Conservation (phyloP, 2,329 filamentous ascomycete genomes). For the Colletotrichum sublineola region DNA sequence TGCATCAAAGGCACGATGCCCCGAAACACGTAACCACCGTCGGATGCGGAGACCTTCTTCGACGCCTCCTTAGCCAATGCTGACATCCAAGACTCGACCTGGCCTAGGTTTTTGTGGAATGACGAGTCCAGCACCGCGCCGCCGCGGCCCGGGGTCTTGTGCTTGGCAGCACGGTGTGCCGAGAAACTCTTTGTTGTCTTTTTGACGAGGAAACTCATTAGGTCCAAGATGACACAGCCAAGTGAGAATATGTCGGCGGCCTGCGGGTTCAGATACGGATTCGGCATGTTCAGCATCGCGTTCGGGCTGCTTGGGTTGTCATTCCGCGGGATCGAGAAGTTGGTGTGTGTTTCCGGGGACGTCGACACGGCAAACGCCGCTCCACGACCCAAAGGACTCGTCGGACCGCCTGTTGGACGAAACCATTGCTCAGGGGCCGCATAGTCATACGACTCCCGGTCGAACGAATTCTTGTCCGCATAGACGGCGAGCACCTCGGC, state of each 20-base stretch:
- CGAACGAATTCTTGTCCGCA: constrained; percentile 62
- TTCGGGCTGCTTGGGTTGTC: constrained; percentile 49
- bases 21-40: constrained; percentile 61
- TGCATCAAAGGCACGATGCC: constrained; percentile 67
- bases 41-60: constrained; percentile 57
- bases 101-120: constrained; percentile 78
- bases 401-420: constrained; percentile 54
- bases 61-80: constrained; percentile 70
- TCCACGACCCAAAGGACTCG: constrained; percentile 51
- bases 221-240: constrained; percentile 79
- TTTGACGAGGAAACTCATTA: constrained; percentile 77
- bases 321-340: constrained; percentile 54
- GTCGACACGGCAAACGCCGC: constrained; percentile 50
- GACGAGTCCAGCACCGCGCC: constrained; percentile 76
- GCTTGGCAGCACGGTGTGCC: constrained; percentile 74
- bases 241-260: constrained; percentile 80
- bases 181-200: constrained; percentile 75
- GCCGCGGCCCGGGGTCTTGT: constrained; percentile 69
- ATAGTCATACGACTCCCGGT: constrained; percentile 80
- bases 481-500: constrained; percentile 50
- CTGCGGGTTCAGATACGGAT: constrained; percentile 64
- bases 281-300: constrained; percentile 54
- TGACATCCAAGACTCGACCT: constrained; percentile 77
- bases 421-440: constrained; percentile 77
- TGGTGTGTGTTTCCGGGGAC: constrained; percentile 53